These are phyloP conservation scores for Aspergillus steynii DNA, from an alignment of 495 filamentous ascomycete species.

Conservation along the genomic window DNA sequence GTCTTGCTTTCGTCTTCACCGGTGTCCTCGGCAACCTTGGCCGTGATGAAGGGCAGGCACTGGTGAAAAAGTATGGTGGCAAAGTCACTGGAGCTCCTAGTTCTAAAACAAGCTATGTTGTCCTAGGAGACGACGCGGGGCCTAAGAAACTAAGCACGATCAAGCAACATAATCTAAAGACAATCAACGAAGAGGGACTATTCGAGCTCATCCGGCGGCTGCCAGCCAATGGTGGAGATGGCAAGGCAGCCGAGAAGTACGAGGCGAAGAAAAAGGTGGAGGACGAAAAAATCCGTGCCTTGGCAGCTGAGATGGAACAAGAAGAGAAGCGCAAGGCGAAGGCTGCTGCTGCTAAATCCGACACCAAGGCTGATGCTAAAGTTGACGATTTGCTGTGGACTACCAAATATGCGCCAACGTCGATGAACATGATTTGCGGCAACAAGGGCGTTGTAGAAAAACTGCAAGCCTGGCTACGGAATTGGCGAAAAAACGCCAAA, in stretches of 20 bases:
- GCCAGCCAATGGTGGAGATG: slow-evolving; percentile 81
- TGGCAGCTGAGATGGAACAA: slow-evolving; percentile 79
- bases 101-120: slow-evolving; percentile 89
- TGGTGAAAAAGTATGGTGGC: slow-evolving; percentile 92
- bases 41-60: slow-evolving; percentile 79
- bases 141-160: slow-evolving; percentile 95
- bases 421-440: slow-evolving; percentile 85
- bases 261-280: slow-evolving; percentile 81
- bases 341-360: slow-evolving; percentile 20
- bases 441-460: slow-evolving; percentile 92
- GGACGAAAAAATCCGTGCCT: slow-evolving; percentile 70
- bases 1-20: slow-evolving; percentile 97
- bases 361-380: slow-evolving; percentile 19
- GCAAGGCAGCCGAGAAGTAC: slow-evolving; percentile 81
- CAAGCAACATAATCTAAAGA: slow-evolving; percentile 70
- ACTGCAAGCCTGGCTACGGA: slow-evolving; percentile 80
- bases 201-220: slow-evolving; percentile 83
- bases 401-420: slow-evolving; percentile 87
- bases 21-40: slow-evolving; percentile 76
- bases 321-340: slow-evolving; percentile 53
- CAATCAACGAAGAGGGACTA: slow-evolving; percentile 89
- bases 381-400: slow-evolving; percentile 83
- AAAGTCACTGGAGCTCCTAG: slow-evolving; percentile 86
- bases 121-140: slow-evolving; percentile 87
- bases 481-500: slow-evolving; percentile 75